Evolutionary conservation across 2,329 filamentous ascomycete genomes (phyloP), one percentile per base, ranked within the genome.

Genomic region (Huntiella savannae): DNA sequence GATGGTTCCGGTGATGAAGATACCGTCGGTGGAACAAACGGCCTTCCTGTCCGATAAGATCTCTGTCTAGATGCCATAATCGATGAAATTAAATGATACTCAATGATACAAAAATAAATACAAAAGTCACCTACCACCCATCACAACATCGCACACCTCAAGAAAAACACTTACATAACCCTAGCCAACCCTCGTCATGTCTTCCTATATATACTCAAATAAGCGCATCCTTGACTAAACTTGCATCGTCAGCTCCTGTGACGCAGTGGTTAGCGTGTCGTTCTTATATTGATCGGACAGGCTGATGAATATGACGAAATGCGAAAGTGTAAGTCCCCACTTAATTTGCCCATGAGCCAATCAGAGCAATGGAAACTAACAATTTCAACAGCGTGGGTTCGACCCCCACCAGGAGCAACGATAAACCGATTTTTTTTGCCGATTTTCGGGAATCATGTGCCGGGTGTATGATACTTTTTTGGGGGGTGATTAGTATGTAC

Each of bases 231-330:
- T 39, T 43, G 8, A 40, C 43, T 42, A 48, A 50, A 45, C 39
- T 37, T 35, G 33, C 40, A 43, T 45, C 42, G 46, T 33, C 41
- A n/a, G 49, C 50, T 49, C 50, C 50, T 51, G 50, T 51, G 50
- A 51, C 50, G 50, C 50, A 51, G 50, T 51, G 50, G 50, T 51
- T 51, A 51, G 50, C 50, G 50, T 51, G 50, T 51, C 50, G 50
- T 51, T 51, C 50, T 51, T 51, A 51, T 51, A 51, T 51, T 51
- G 45, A 48, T 46, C 34, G 34, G 45, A 45, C 43, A 36, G 36
- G 13, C 50, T 48, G 48, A 50, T 48, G 35, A 51, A 51, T 51
- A 51, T 51, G 50, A 48, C 48, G 47, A 50, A 51, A 51, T 51
- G 50, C 50, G 50, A 51, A 51, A 48, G 50, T 51, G 49, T 50